Evolutionary conservation across 2,329 filamentous ascomycete genomes (phyloP), one percentile per base, ranked within the genome.

Genomic region (Stachybotrys echinatus): DNA sequence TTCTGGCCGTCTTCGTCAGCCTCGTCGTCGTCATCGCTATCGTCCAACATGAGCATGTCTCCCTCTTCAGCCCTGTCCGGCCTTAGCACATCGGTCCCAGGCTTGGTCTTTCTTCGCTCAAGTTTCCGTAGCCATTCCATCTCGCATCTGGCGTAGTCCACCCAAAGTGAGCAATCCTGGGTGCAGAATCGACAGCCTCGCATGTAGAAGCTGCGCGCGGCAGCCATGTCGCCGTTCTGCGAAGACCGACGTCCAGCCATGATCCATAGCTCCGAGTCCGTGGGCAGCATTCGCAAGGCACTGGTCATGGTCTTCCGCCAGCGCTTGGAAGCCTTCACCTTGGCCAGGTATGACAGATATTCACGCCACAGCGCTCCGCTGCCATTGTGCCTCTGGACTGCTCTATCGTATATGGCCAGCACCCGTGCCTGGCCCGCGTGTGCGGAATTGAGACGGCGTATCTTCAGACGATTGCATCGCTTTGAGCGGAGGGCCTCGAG

Each of bases 81-180:
- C 40, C 69, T 67, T 54, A 79, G 65, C 46, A 67, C 60, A 54
- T 69, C 66, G 34, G 66, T 65, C 1, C 60, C 60, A 17, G 63
- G 60, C 62, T 87, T 77, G 45, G 82, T 79, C 34, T 77, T 78
- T 65, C 90, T 82, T 53, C 82, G 83, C 51, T 88, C 84, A 62
- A 97, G 83, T 71, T 88, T 91, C 47, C 81, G 83, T 50, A 97
- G 76, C 76, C 95, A 97, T 54, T 94, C 86, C 83, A 96, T 90
- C 75, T 99, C 94, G 62, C 92, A 79, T 63, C 88, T 86, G 8
- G 88, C 87, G 65, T 96, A 97, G 70, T 96, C 89, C 31, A 95
- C 65, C 91, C 92, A 99, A 47, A 99, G 68, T 18, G 76, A 74
- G 55, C 77, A 82, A 44, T 87, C 85, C 45, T 75, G 81, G 47